Evolutionary conservation across 495 filamentous ascomycete species (phyloP).

Genomic region (Daldinia bambusicola): DNA sequence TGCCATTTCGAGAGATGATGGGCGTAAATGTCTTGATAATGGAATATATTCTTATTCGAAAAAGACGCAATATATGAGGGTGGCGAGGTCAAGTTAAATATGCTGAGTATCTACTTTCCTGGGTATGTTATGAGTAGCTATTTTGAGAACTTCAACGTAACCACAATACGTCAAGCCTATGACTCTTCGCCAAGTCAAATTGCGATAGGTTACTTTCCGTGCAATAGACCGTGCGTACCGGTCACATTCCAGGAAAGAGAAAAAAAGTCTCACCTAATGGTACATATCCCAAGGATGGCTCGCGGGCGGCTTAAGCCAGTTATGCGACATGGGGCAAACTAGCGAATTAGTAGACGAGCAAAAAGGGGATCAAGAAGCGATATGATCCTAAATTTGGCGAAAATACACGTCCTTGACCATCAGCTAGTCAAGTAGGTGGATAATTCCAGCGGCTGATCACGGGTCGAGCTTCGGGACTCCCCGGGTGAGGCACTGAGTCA

Average conservation of each 20-base stretch:
- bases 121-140: background rate
- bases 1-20: constrained; percentile 24
- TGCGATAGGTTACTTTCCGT: constrained; percentile 6
- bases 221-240: constrained; percentile 6
- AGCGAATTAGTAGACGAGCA: constrained; percentile 11
- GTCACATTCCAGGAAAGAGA: constrained; percentile 4
- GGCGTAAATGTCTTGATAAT: no score
- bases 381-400: constrained; percentile 6
- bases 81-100: constrained; percentile 15
- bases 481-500: constrained; percentile 26
- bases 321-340: background rate
- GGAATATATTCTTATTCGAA: background rate
- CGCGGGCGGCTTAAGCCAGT: background rate
- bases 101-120: background rate
- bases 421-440: constrained; percentile 4
- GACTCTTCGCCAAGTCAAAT: background rate
- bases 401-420: background rate
- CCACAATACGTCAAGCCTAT: background rate
- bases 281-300: constrained; percentile 13
- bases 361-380: background rate
- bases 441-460: constrained; percentile 26
- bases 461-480: constrained; percentile 23
- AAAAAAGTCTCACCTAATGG: constrained; percentile 28
- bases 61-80: background rate
- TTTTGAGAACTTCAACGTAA: background rate